Base-by-base conservation (phyloP, 768 basidiomycete genomes). In the Phallus indusiatus region DNA sequence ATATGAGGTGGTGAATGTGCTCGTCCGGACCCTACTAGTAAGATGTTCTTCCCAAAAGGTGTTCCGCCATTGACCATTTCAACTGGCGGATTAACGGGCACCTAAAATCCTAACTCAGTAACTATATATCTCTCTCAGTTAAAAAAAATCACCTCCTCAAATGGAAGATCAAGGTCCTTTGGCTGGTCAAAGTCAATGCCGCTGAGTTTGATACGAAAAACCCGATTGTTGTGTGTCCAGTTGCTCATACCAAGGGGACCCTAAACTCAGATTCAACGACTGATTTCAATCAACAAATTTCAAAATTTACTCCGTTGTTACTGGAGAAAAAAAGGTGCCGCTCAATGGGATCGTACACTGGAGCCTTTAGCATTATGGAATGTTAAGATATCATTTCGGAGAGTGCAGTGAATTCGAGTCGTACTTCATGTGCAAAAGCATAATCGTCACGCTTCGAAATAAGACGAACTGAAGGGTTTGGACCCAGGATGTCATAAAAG, bases 31-130 rank as follows among this genome's bases (percentile, higher is more conserved):
- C 78, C 85, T 50, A 81, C 73, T 53, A 89, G 77, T 28, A 88
- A 68, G 8, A 88, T 71, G 60, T 79, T 74, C 48, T 78, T 80
- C 17, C 76, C 74, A 73, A 76, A 84, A 7, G 82, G 81, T 42
- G 81, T 86, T 17, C 82, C 83, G 47, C 83, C 83, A 65, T 86
- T 85, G 35, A 84, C 84, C 80, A 85, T 85, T 67, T 86, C 83
- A 14, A 85, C 72, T 0, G 75, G 74, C 17, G 81, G 78, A 0
- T 81, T 73, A 37, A 86, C 74, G 63, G 77, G 73, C 16, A 89
- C 73, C 86, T 86, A 60, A 56, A 56, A 61, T 47, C 58, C 57
- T 21, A 51, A 42, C 2, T n/a, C 51, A 17, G 67, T 59, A 7
- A 33, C 22, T 22, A 49, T 33, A 49, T 33, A 28, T 57, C 18